Base-by-base conservation (phyloP, 2,329 filamentous ascomycete genomes). In the Malbranchea zuffiana region DNA sequence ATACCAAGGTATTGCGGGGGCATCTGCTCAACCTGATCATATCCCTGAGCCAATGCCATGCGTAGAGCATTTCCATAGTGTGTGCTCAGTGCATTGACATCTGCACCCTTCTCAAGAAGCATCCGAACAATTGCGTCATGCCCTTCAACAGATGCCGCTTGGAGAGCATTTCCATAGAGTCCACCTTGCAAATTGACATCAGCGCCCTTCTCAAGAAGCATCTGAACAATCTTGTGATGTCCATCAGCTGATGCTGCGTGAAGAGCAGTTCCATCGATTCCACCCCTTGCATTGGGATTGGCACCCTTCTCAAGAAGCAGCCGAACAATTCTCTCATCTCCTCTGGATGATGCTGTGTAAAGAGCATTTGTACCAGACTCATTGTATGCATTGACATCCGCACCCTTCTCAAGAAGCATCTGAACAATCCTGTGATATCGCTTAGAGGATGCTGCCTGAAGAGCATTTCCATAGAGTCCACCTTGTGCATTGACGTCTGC, bases 361-460 rank as follows among this genome's bases (percentile, higher is more conserved):
- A 37, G 35, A 11, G 35, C 20, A 28, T 5, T n/a, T 12, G n/a
- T n/a, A 10, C 11, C 19, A 11, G 12, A 18, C n/a, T 25, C 23
- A 25, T n/a, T 25, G 23, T 25, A 25, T 7, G 33, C 26, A 42
- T 48, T 49, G 35, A 49, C 40, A 32, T 47, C 38, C 20, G 39
- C 45, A 8, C 38, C 41, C 2, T 38, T 37, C 6, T 41, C 31
- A 6, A 49, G 34, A 4, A 50, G 36, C 15, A 44, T 2, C 28
- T 43, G 2, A 5, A 43, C 39, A 11, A 41, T 42, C 25, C 40
- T 11, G 7, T 30, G 16, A 8, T 44, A 4, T 11, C 32, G 45
- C 12, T 24, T 6, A 8, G 15, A 1, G 31, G 42, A 44, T 44
- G 47, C 44, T 21, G 43, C 42, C 11, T 45, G 33, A 7, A 47